Evolutionary conservation across 1,284 basidiomycete genomes (phyloP).

Genomic region (Apiotrichum siamense): DNA sequence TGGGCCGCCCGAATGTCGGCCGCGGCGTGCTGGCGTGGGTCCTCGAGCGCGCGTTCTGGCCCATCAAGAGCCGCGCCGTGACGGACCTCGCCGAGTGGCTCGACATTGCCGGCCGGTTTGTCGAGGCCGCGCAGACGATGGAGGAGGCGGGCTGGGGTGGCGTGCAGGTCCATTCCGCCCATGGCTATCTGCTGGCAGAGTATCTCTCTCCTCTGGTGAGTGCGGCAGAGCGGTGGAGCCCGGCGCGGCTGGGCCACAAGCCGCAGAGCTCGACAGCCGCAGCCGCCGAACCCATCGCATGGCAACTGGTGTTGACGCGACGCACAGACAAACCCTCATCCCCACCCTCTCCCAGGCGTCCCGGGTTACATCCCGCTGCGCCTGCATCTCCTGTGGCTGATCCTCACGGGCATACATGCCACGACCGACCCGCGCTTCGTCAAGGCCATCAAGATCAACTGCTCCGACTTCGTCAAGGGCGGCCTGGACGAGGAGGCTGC

Average conservation of each 20-base stretch:
- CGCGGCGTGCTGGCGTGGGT: constrained; percentile 47
- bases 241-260: too few relatives aligned
- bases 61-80: constrained; percentile 53
- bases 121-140: constrained; percentile 63
- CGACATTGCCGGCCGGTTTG: constrained; percentile 60
- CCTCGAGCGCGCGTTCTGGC: constrained; percentile 58
- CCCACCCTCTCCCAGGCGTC: constrained; percentile 58
- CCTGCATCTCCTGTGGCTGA: constrained; percentile 61
- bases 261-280: too few relatives aligned
- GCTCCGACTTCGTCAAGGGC: constrained; percentile 67
- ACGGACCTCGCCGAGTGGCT: constrained; percentile 56
- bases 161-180: constrained; percentile 78
- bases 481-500: constrained; percentile 37
- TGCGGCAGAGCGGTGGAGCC: not conserved
- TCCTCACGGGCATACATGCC: constrained; percentile 59
- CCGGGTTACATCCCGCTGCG: constrained; percentile 34
- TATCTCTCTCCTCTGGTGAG: constrained; percentile 73
- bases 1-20: constrained; percentile 51
- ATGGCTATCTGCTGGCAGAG: constrained; percentile 81
- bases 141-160: constrained; percentile 76
- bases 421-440: constrained; percentile 60
- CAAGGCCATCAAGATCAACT: constrained; percentile 80
- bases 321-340: constrained; percentile 57
- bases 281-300: not conserved
- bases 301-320: too few relatives aligned